Conservation (phyloP, 345 rosid genomes). For the Aegle marmelos region DNA sequence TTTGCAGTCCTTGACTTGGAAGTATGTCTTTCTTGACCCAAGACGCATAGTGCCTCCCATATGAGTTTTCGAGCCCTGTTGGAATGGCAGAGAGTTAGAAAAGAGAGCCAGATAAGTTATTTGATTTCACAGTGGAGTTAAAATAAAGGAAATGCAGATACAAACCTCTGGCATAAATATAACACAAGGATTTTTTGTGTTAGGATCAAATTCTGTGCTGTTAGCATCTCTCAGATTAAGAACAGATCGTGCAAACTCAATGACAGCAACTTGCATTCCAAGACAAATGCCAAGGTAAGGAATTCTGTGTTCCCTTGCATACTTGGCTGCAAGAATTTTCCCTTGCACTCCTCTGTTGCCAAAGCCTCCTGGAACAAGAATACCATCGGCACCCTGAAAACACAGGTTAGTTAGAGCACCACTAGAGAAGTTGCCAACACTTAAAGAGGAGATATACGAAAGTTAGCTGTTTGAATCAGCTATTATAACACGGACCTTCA, state of each 20-base stretch:
- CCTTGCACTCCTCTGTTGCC: conserved; percentile 96
- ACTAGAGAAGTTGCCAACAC: background rate
- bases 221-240: conserved; percentile 81
- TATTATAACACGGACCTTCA: conserved; percentile 52
- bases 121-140: background rate
- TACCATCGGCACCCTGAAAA: conserved; percentile 84
- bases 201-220: conserved; percentile 87
- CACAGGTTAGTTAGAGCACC: conserved; percentile 8
- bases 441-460: background rate
- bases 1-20: conserved; percentile 59
- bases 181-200: conserved; percentile 73
- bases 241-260: conserved; percentile 76
- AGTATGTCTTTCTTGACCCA: conserved; percentile 82
- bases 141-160: conserved; percentile 3
- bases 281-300: conserved; percentile 95
- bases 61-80: conserved; percentile 87
- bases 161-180: conserved; percentile 95
- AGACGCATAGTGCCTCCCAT: conserved; percentile 98
- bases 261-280: conserved; percentile 97
- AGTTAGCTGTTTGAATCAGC: background rate
- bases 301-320: conserved; percentile 81
- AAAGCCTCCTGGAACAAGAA: conserved; percentile 98
- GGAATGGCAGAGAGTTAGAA: conserved; percentile 3
- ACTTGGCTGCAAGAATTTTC: conserved; percentile 83
- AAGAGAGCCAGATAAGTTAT: conserved; percentile 4